Conservation (phyloP, 495 filamentous ascomycete genomes). For the Entonaema liquescens region DNA sequence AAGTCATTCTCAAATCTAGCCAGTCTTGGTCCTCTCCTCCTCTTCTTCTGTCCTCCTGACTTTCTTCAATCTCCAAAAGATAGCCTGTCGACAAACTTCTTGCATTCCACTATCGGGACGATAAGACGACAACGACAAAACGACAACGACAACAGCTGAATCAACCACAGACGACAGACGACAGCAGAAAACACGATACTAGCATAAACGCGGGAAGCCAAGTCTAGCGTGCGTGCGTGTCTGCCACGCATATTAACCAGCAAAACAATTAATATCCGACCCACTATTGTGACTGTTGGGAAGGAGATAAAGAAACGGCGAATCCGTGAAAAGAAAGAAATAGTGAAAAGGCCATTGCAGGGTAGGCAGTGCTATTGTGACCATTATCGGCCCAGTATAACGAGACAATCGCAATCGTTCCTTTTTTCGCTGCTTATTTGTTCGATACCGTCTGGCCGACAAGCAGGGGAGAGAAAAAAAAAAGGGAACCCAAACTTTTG, state of each 20-base stretch:
- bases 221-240: slow-evolving; percentile 6
- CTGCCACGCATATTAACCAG: slow-evolving; percentile 15
- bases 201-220: slow-evolving; percentile 4
- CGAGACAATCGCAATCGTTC: slow-evolving; percentile 7
- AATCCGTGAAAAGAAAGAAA: slow-evolving; percentile 32
- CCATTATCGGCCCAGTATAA: slow-evolving; percentile 17
- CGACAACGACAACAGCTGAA: no score
- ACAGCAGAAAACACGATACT: slow-evolving; percentile 11
- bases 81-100: slow-evolving; percentile 18
- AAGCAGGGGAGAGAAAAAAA: slow-evolving; percentile 1
- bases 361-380: slow-evolving; percentile 25
- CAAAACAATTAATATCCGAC: slow-evolving; percentile 36
- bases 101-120: slow-evolving; percentile 14
- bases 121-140: slow-evolving; percentile 27
- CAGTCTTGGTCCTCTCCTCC: slow-evolving; percentile 19
- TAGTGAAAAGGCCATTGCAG: slow-evolving; percentile 17
- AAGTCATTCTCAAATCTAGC: slow-evolving; percentile 30
- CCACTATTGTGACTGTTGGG: slow-evolving; percentile 21
- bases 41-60: slow-evolving; percentile 39
- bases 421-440: slow-evolving; percentile 11
- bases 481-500: slow-evolving; percentile 23
- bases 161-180: no score
- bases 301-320: slow-evolving; percentile 35
- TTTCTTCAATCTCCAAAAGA: slow-evolving; percentile 2
- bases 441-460: slow-evolving; percentile 19